phyloP scores from a whole-genome alignment of 306 rosid genomes.

The Potentilla sterilis region DNA sequence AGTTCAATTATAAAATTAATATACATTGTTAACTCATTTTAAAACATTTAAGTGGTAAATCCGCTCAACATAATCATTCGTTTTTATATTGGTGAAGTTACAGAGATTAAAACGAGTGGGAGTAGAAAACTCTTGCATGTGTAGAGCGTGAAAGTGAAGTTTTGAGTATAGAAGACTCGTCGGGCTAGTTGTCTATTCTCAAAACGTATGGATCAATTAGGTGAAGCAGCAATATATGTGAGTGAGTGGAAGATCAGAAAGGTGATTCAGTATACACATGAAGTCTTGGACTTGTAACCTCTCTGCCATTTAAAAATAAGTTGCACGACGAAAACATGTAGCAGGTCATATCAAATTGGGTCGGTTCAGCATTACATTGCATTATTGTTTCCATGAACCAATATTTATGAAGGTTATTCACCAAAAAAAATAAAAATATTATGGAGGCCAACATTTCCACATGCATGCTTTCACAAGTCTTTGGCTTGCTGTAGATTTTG shows the following conservation, averaged over 20 bases:
- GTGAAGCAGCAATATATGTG: neutral
- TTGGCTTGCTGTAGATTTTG: neutral
- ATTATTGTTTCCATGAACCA: neutral
- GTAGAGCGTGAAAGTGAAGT: constrained; percentile 1
- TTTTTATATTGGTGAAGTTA: neutral
- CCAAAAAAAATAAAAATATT: too few relatives aligned
- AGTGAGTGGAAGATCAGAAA: constrained; percentile 8
- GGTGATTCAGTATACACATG: neutral
- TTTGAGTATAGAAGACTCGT: neutral
- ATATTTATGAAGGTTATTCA: neutral
- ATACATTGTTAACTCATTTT: neutral
- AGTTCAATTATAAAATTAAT: neutral
- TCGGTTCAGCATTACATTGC: neutral
- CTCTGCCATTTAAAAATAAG: neutral
- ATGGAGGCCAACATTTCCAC: too few relatives aligned
- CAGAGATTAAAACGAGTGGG: neutral
- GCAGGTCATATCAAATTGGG: neutral
- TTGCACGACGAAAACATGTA: constrained; percentile 14
- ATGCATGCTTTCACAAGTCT: neutral
- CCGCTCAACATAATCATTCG: neutral
- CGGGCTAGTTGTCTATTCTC: neutral
- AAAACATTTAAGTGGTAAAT: neutral
- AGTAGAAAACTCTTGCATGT: neutral
- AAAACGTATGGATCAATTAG: neutral
- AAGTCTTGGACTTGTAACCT: neutral